Percentiles rank a stretch among this genome's conserved stretches.
These are phyloP conservation scores for Vicia villosa DNA, from an alignment of 306 rosid species.

Conservation along the genomic window DNA sequence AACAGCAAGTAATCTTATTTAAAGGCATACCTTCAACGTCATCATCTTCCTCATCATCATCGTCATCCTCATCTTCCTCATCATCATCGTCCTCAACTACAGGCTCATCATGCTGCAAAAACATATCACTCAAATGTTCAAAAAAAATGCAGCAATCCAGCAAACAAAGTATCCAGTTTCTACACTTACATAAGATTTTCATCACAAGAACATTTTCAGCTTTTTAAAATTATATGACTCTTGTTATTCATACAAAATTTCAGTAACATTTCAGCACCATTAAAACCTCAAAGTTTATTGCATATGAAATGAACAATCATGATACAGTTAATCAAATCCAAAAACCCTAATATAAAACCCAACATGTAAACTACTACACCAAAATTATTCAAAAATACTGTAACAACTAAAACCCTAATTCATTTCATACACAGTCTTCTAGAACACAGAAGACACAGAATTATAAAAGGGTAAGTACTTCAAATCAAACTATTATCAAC, in stretches of 20 bases:
- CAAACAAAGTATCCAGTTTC: background rate
- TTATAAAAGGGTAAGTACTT: background rate
- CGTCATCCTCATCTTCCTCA: conserved; percentile 60
- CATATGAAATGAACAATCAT: background rate
- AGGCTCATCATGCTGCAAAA: conserved; percentile 71
- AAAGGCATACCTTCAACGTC: conserved; percentile 64
- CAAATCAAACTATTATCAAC: background rate
- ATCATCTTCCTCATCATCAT: conserved; percentile 58
- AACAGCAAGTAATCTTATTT: background rate
- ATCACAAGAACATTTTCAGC: too few species aligned
- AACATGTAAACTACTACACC: background rate
- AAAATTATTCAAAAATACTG: background rate
- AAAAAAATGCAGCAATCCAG: background rate
- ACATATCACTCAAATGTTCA: background rate
- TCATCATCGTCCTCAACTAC: conserved; percentile 80
- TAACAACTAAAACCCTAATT: conserved; percentile 18
- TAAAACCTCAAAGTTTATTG: background rate
- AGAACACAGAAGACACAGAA: background rate
- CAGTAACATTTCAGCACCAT: background rate
- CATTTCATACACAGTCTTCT: background rate
- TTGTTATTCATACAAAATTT: background rate
- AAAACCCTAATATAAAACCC: background rate
- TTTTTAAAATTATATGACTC: background rate
- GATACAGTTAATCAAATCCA: background rate
- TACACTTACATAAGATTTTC: too few species aligned